Evolutionary conservation across 805 yeast species (phyloP), one percentile per base, ranked within the genome.

Genomic region (Ogataea methylovora): DNA sequence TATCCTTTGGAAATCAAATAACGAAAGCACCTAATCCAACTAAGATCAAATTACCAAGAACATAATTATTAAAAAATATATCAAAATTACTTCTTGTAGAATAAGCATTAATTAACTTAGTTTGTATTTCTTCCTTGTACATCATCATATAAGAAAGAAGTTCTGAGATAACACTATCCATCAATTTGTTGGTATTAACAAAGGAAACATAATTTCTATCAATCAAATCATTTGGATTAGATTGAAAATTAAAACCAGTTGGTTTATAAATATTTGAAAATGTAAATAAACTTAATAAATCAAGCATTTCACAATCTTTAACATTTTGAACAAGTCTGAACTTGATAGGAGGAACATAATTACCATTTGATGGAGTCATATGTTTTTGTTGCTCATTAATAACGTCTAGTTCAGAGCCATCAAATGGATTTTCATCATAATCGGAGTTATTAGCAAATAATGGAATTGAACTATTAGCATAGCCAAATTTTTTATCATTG

Each of bases 271-370:
- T 37, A 15, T 46, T 45, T 2, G 45, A 31, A 28, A 52, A 41
- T 14, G 48, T 42, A 6, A 54, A 21, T 15, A 51, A 23, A 3
- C 54, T 39, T 6, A 54, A 45, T 9, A 56, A 31, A 35, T 58
- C 57, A 14, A 65, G 54, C 17, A 58, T 58, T 40, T 67, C 65
- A 28, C 71, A 54, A 31, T 67, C 67, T 23, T 63, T 60, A 14
- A 67, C 37, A 39, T 65, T 70, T 39, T 70, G 67, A 13, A 69
- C 71, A 23, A 73, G 52, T 33, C 77, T 59, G 48, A 51, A 63
- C 50, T 51, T 63, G 48, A 52, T 56, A 34, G 59, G 60, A 31
- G 56, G 69, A 35, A 54, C 49, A 38, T 35, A 9, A 44, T 42
- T 11, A 43, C 37, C 49, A 46, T 43, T 29, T 50, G 46, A 10